A percentile compares a stretch with the other conserved stretches of the same genome.
Evolutionary conservation across 2,329 filamentous ascomycete genomes (phyloP).

Genomic region (Didymella glomerata): DNA sequence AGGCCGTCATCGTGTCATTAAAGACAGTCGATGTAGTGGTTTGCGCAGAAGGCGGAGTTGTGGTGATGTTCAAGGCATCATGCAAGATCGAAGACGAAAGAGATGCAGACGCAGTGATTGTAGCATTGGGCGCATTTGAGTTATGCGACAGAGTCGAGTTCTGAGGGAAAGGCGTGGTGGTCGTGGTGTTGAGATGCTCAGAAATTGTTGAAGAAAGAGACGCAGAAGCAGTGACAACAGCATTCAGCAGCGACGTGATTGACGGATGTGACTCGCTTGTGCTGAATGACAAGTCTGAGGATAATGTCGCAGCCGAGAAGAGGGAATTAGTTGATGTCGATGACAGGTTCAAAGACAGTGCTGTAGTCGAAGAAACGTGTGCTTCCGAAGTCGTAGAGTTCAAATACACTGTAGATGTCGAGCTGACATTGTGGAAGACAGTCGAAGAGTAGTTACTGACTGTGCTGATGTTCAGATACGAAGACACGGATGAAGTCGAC

Average conservation of each 20-base stretch:
- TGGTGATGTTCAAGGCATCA: neutral
- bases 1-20: neutral
- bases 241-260: neutral
- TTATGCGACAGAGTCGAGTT: too few relatives aligned
- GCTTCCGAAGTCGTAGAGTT: neutral
- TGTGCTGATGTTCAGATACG: neutral
- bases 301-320: neutral
- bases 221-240: neutral
- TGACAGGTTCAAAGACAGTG: neutral
- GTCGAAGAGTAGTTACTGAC: neutral
- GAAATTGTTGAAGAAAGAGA: neutral
- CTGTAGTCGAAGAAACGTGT: neutral
- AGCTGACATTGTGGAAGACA: neutral
- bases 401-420: neutral
- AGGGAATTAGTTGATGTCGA: too few relatives aligned
- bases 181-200: too few relatives aligned
- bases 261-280: neutral
- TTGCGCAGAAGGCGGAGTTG: neutral
- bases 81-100: neutral
- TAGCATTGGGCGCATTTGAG: neutral
- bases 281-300: neutral
- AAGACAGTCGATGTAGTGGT: neutral
- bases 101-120: neutral
- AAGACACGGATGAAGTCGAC: neutral
- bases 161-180: too few relatives aligned